These are phyloP conservation scores for Xylaria nigripes DNA, from an alignment of 495 filamentous ascomycete genomes.

Conservation along the genomic window DNA sequence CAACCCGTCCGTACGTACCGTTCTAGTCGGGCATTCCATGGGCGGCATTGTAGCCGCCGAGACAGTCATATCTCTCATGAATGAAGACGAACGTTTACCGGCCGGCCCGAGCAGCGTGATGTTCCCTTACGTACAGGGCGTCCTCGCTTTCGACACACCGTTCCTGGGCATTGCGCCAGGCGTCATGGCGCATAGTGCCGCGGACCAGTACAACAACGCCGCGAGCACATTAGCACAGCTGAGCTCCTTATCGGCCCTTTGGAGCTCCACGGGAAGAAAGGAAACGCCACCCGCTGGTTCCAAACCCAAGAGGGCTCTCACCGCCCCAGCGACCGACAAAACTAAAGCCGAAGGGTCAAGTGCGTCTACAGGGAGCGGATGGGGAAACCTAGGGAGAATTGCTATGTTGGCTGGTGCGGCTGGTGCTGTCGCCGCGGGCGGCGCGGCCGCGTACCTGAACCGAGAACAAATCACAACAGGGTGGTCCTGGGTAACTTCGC, in stretches of 20 bases:
- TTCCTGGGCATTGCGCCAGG: conserved; percentile 84
- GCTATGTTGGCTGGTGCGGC: conserved; percentile 78
- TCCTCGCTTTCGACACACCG: conserved; percentile 93
- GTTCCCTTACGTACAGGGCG: conserved; percentile 69
- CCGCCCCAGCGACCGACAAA: conserved; percentile 27
- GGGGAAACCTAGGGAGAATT: conserved; percentile 67
- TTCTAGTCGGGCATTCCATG: conserved; percentile 91
- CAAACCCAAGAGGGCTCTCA: conserved; percentile 24
- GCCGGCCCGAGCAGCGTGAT: conserved; percentile 40
- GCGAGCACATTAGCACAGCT: conserved; percentile 61
- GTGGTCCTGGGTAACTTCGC: conserved; percentile 73
- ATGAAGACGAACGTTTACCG: conserved; percentile 36
- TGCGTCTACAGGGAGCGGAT: conserved; percentile 44
- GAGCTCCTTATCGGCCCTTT: conserved; percentile 49
- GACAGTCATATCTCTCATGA: conserved; percentile 58
- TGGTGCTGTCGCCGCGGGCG: conserved; percentile 73
- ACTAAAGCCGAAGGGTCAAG: conserved; percentile 13
- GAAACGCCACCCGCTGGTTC: conserved; percentile 8
- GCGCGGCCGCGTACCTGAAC: conserved; percentile 78
- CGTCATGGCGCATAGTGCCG: conserved; percentile 81
- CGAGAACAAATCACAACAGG: conserved; percentile 66
- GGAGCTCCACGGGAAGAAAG: conserved; percentile 34
- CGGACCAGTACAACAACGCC: conserved; percentile 72
- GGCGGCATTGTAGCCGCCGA: conserved; percentile 95
- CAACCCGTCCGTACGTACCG: conserved; percentile 76